Conservation (phyloP, 140 eudicot species). For the Erigeron philadelphicus region DNA sequence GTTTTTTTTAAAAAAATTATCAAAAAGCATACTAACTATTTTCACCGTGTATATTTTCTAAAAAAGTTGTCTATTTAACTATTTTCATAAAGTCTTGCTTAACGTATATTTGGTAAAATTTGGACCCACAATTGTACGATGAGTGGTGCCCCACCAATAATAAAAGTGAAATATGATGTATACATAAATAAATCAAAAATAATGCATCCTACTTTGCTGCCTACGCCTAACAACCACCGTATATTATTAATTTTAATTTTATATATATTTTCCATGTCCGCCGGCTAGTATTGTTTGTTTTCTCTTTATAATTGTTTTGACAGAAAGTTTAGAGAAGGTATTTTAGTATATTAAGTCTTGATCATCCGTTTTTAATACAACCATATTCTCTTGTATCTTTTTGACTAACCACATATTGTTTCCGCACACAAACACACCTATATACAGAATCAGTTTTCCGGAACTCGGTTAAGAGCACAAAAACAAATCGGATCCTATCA, state of each 20-base stretch:
- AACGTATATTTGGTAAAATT: not conserved
- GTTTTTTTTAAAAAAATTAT: no score
- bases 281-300: not conserved
- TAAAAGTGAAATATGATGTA: constrained; percentile 18
- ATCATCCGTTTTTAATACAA: no score
- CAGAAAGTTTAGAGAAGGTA: no score
- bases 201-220: constrained; percentile 14
- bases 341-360: no score
- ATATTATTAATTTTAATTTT: not conserved
- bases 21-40: no score
- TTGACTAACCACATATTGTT: no score
- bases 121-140: constrained; percentile 8
- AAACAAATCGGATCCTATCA: no score
- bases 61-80: not conserved
- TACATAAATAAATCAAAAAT: not conserved
- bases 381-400: no score
- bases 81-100: not conserved
- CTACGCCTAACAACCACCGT: constrained; percentile 1
- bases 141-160: constrained; percentile 12
- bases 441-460: no score
- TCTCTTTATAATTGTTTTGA: no score
- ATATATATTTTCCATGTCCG: not conserved
- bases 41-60: not conserved
- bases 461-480: no score
- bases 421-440: no score